Base-by-base conservation (phyloP, 495 filamentous ascomycete genomes). In the Xylaria curta region DNA sequence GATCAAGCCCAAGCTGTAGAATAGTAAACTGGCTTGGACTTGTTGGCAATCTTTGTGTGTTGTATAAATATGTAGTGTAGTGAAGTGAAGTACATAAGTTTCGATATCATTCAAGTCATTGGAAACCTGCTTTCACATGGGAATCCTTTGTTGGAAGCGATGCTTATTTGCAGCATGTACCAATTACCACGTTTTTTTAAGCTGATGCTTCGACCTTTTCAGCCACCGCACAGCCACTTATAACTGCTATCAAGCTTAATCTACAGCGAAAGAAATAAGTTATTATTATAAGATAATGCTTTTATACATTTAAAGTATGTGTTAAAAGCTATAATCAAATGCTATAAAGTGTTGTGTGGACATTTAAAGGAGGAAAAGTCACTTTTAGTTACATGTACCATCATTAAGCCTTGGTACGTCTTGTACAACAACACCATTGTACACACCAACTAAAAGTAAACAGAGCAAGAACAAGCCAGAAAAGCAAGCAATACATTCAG, bases 1-100 rank as follows among this genome's bases (percentile, higher is more conserved):
- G 42, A 58, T 75, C 70, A 83, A 81, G 76, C 74, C 83, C 28
- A 86, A 81, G 76, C 73, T 86, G 49, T 86, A 80, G 82, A 66
- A 13, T 59, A 58, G 36, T 44, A 38, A 56, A 36, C n/a, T 31
- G n/a, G 49, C 65, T 56, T 19, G 54, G 47, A 42, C 17, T 44
- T 44, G 33, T 21, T 42, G 65, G 49, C 44, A 28, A 19, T 28
- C 49, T 36, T 19, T 54, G 40, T 36, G 19, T 67, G 21, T 67
- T 38, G 4, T 19, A 47, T 53, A 47, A 40, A 31, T 17, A 31
- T 67, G 49, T 67, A 67, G 47, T n/a, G 49, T 67, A 67, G 49
- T 51, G 49, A 56, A 67, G 49, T 51, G 33, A 26, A 42, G 21
- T 51, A 33, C 47, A 54, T 24, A 21, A 40, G 12, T 19, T 26